Evolutionary conservation across 768 basidiomycete genomes (phyloP), one percentile per base, ranked within the genome.

Genomic region (Tulasnella sp.): DNA sequence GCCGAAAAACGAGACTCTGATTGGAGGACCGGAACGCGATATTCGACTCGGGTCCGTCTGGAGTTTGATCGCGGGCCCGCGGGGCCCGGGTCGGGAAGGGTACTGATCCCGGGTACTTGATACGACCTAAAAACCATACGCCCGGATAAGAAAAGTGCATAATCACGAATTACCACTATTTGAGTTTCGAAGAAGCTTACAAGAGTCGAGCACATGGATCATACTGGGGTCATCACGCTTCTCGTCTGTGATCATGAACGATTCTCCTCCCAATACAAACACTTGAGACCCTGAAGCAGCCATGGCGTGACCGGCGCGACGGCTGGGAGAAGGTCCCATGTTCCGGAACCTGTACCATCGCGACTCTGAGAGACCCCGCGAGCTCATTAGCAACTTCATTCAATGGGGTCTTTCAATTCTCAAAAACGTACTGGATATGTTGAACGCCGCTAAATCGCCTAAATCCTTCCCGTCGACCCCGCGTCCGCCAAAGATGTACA

Each of bases 331-430:
- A 24, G 97, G 97, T 0, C 98, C 98, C 98, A 99, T 99, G 84
- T 98, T 98, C 86, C 98, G 96, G 88, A 99, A 99, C 96, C 97
- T 99, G 87, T 97, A 99, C 98, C 98, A 99, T 83, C 98, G 90
- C 84, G 96, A 95, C 86, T 96, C 97, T 98, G 79, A 37, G 37
- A 37, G 37, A 37, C 37, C 37, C 2, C 37, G 6, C 2, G 16
- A 46, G 14, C 11, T 44, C 44, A 16, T 37, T 37, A 37, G 37
- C 6, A 2, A 6, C 37, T 37, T 2, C 37, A 9, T 37, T 37
- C 37, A 37, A 37, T 37, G 6, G 96, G 92, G 81, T n/a, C n/a
- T n/a, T n/a, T n/a, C n/a, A n/a, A n/a, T 99, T 92, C 87, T 97
- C 98, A 89, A 99, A 37, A 37, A 37, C 37, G 37, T 37, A 37